These are phyloP conservation scores for Juglanconis juglandina DNA, from an alignment of 2,329 filamentous ascomycete genomes.

Conservation along the genomic window DNA sequence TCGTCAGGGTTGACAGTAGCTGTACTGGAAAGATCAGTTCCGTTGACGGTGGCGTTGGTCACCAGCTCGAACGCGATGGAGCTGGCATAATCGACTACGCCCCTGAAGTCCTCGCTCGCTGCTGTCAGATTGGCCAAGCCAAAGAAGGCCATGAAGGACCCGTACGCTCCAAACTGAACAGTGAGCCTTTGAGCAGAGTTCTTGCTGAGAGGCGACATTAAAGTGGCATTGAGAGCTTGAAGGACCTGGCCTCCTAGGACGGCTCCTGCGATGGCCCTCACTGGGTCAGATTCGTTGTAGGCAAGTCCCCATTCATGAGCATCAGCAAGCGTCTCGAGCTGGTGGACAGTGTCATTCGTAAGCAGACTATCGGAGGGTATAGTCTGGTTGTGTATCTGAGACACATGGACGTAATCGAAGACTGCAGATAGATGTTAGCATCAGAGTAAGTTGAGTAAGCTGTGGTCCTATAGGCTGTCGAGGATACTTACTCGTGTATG, in stretches of 20 bases:
- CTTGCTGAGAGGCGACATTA: slow-evolving; percentile 34
- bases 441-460: neutral
- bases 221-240: slow-evolving; percentile 49
- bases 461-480: neutral
- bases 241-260: slow-evolving; percentile 56
- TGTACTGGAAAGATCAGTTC: slow-evolving; percentile 33
- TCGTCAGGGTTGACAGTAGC: slow-evolving; percentile 31
- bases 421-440: slow-evolving; percentile 32
- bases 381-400: slow-evolving; percentile 55
- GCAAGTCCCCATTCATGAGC: slow-evolving; percentile 78
- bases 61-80: slow-evolving; percentile 76
- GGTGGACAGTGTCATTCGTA: slow-evolving; percentile 53
- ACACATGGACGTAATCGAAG: slow-evolving; percentile 59
- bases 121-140: slow-evolving; percentile 51
- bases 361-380: slow-evolving; percentile 60
- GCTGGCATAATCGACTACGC: slow-evolving; percentile 79
- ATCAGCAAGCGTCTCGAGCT: slow-evolving; percentile 72
- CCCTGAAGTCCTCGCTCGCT: slow-evolving; percentile 62
- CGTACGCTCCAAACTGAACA: slow-evolving; percentile 60
- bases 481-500: slow-evolving; percentile 52
- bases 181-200: slow-evolving; percentile 38
- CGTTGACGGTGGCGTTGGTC: slow-evolving; percentile 46
- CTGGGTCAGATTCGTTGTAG: slow-evolving; percentile 71
- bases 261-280: slow-evolving; percentile 55
- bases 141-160: slow-evolving; percentile 61